Base-by-base conservation (phyloP, 768 basidiomycete species). In the Agaricus subrufescens region DNA sequence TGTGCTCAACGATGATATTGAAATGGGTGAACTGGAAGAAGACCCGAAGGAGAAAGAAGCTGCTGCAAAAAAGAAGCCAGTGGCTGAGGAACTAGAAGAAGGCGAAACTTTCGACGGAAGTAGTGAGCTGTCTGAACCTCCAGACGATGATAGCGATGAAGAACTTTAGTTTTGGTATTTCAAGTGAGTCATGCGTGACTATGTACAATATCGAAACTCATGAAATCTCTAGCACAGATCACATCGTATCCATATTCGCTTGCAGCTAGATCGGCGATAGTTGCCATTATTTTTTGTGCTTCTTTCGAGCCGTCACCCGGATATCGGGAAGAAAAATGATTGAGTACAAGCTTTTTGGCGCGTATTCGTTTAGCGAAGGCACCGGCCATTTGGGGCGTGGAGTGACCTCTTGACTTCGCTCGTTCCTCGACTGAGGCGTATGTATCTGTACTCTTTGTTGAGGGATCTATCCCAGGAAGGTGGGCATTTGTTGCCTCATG, bases 401-500 rank as follows among this genome's bases (percentile, higher is more conserved):
- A 93, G 68, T 97, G 94, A 0, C 94, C 94, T 65, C 91, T 80
- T 2, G 83, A 85, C 66, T 76, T 86, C 6, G 91, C 74, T 56
- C 84, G 80, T 38, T 69, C 69, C 63, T 89, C 81, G 6, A 93
- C 81, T 12, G 63, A 77, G 62, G 82, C 78, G 58, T 78, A 78
- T 6, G 84, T 86, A 54, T 91, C 89, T 2, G 66, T 69, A 2
- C 71, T 69, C 66, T 87, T 89, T 12, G 85, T 86, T 27, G 72
- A 67, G 5, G 71, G 65, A 60, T 89, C 85, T 57, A 90, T 67
- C 3, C 76, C 80, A 1, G 84, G 86, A 3, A 97, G 71, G 71
- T 88, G 83, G 1, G 92, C 89, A 65, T 95, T 96, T 8, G 93
- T 96, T 9, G 90, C 89, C 70, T 97, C 94, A 63, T 97, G 94